Conservation (phyloP, 441 rosid genomes). For the Viola pubescens region DNA sequence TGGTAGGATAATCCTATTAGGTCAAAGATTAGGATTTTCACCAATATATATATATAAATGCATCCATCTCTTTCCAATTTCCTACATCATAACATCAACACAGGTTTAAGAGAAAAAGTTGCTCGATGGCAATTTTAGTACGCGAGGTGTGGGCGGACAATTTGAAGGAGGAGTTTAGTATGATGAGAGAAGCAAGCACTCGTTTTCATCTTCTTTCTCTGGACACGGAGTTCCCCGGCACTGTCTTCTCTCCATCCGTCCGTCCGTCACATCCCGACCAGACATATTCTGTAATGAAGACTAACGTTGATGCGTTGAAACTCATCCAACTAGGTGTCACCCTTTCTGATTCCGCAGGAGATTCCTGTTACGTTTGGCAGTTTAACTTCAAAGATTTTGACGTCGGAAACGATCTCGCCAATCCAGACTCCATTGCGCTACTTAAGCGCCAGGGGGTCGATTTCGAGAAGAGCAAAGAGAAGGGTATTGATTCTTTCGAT, state of each 20-base stretch:
- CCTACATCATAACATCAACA: too few species aligned
- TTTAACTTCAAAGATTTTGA: conserved; percentile 15
- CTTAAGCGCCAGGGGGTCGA: conserved; percentile 8
- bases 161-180: neutral
- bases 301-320: neutral
- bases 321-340: conserved; percentile 13
- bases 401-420: neutral
- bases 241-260: neutral
- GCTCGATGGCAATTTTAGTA: neutral
- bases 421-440: neutral
- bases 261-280: neutral
- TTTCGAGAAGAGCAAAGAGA: neutral
- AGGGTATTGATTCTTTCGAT: neutral
- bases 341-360: neutral
- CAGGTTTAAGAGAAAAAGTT: too few species aligned
- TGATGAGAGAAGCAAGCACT: neutral
- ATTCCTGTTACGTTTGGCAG: neutral
- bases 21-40: too few species aligned
- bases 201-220: neutral
- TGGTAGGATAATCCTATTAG: too few species aligned
- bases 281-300: neutral
- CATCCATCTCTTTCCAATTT: too few species aligned
- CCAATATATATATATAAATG: too few species aligned
- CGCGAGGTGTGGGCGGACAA: conserved; percentile 7
- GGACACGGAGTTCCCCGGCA: conserved; percentile 12